These are phyloP conservation scores for Epichloe elymi DNA, from an alignment of 2,329 filamentous ascomycete genomes.

Conservation along the genomic window DNA sequence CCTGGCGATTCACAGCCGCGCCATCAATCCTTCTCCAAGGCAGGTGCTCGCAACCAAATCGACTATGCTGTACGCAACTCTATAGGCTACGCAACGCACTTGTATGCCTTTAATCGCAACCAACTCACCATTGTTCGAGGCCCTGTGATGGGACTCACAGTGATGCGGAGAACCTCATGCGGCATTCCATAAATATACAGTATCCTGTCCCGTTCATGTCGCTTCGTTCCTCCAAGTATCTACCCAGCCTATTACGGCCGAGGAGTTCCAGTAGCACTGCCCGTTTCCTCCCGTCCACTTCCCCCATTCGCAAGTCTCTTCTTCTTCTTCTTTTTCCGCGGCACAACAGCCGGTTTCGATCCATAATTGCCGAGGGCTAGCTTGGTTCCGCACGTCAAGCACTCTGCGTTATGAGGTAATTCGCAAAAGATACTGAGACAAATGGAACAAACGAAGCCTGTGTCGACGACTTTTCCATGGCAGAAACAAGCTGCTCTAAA, in stretches of 20 bases:
- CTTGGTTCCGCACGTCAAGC: conserved; percentile 71
- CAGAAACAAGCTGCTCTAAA: conserved; percentile 98
- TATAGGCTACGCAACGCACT: no score
- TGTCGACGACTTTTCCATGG: conserved; percentile 78
- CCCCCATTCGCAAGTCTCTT: conserved; percentile 45
- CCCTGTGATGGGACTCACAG: no score
- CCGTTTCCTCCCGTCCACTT: conserved; percentile 39
- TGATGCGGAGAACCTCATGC: no score
- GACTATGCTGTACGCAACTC: background rate
- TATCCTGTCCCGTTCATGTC: background rate
- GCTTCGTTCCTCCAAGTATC: background rate
- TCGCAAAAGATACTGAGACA: conserved; percentile 89
- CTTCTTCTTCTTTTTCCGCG: conserved; percentile 63
- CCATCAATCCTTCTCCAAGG: background rate
- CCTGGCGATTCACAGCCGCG: no score
- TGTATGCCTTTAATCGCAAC: no score
- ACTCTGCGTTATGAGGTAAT: conserved; percentile 48
- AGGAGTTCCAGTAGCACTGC: conserved; percentile 48
- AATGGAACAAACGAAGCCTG: conserved; percentile 91
- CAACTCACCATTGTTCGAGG: no score
- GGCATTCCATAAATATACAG: background rate
- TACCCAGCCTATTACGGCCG: conserved; percentile 21
- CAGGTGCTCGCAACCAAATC: background rate
- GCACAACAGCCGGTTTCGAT: conserved; percentile 61
- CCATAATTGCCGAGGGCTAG: conserved; percentile 67